These are phyloP conservation scores for Rhodotorula sp. DNA, from an alignment of 1,284 basidiomycete species.

Conservation along the genomic window DNA sequence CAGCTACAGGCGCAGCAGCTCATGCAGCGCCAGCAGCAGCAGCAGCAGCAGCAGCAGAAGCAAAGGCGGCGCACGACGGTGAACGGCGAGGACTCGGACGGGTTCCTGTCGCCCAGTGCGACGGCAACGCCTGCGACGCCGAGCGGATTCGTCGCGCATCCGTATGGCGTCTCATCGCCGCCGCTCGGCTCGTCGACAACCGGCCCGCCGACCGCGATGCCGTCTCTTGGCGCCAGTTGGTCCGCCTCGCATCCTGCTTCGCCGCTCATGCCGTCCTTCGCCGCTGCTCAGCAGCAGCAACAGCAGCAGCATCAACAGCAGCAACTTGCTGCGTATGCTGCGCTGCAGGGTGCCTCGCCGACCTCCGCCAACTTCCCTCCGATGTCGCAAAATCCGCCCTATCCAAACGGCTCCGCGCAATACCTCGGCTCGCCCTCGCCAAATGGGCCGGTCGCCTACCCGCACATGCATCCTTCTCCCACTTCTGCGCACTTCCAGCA, in stretches of 20 bases:
- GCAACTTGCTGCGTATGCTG: not conserved
- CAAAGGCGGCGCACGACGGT: not conserved
- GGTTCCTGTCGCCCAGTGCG: not conserved
- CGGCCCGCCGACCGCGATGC: not conserved
- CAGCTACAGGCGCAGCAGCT: slow-evolving; percentile 33
- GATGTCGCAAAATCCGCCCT: not conserved
- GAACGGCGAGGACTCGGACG: not conserved
- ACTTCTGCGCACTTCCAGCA: slow-evolving; percentile 1
- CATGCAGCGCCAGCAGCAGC: slow-evolving; percentile 5
- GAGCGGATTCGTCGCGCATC: slow-evolving; percentile 21
- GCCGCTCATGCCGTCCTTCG: slow-evolving; percentile 3
- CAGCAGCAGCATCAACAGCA: not conserved
- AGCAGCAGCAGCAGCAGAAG: slow-evolving; percentile 19
- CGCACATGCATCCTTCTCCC: not conserved
- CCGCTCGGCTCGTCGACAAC: not conserved
- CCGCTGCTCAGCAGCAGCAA: not conserved
- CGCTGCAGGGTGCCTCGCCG: slow-evolving; percentile 16
- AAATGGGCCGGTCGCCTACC: not conserved
- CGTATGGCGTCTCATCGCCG: not conserved
- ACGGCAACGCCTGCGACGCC: not conserved
- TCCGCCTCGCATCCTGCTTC: slow-evolving; percentile 7
- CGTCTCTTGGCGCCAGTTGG: not conserved
- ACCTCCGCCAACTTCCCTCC: slow-evolving; percentile 13
- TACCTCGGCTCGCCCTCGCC: not conserved
- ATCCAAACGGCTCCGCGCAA: too few species aligned